Base-by-base conservation (phyloP, 2,329 filamentous ascomycete species). In the Penicillium sp. region DNA sequence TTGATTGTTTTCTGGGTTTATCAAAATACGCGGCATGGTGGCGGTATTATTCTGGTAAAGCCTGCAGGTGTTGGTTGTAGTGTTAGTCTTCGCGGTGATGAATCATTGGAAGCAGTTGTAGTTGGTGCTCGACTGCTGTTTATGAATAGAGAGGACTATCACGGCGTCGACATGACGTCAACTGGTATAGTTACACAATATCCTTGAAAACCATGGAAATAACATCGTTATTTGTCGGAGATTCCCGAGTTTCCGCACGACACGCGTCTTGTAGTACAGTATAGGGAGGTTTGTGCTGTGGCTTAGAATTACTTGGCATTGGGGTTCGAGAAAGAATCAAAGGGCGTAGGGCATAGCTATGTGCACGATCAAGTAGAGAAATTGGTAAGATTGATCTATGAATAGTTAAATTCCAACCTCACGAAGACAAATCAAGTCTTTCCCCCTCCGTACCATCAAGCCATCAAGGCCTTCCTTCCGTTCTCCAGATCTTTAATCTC, bases 401-500 rank as follows among this genome's bases (percentile, higher is more conserved):
- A n/a, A n/a, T n/a, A n/a, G n/a, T n/a, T n/a, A n/a, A n/a, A n/a
- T n/a, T n/a, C n/a, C n/a, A n/a, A n/a, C n/a, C n/a, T n/a, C n/a
- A n/a, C n/a, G n/a, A n/a, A n/a, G n/a, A n/a, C n/a, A n/a, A n/a
- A n/a, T n/a, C n/a, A n/a, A n/a, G n/a, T n/a, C n/a, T n/a, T n/a
- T n/a, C n/a, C n/a, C n/a, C n/a, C n/a, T n/a, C n/a, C n/a, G n/a
- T n/a, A n/a, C n/a, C n/a, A 6, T 23, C 11, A 23, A n/a, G 34
- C 16, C 16, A 22, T 13, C 6, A 44, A 27, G 10, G 27, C 37
- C 29, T 60, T 64, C 26, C 60, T 58, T 2, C 67, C 69, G n/a
- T 55, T 59, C 44, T 72, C 65, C 13, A 80, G 60, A 7, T 70
- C 74, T 24, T 67, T 54, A 2, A 80, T 70, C 44, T 81, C 72